These are phyloP conservation scores for Pharnaceum exiguum DNA, from an alignment of 148 eudicot species.

Conservation along the genomic window DNA sequence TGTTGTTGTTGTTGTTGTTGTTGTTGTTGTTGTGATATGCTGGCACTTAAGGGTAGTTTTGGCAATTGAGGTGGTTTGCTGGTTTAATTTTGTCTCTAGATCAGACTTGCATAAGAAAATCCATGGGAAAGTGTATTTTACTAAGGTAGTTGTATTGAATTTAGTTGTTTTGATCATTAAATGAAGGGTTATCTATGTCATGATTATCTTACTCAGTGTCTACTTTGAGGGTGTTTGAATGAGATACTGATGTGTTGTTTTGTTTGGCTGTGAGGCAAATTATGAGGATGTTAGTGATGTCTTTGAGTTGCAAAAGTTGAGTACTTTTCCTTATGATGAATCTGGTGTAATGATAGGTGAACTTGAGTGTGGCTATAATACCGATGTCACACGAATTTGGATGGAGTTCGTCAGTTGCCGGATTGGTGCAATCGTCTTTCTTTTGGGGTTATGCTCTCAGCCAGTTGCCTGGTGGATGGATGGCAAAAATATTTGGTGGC, in stretches of 20 bases:
- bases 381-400: slow-evolving; percentile 99
- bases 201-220: neutral
- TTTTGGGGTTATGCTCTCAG: slow-evolving; percentile 99
- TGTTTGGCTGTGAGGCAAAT: neutral
- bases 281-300: neutral
- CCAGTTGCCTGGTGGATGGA: slow-evolving; percentile 99
- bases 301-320: neutral
- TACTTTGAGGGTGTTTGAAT: neutral
- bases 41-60: too few species aligned
- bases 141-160: neutral
- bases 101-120: neutral
- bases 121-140: neutral
- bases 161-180: slow-evolving; percentile 2
- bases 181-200: neutral
- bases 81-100: neutral
- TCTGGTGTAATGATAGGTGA: slow-evolving; percentile 50
- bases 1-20: too few species aligned
- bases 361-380: slow-evolving; percentile 94
- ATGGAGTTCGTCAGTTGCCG: slow-evolving; percentile 90
- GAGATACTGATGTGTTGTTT: neutral
- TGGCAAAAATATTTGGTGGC: slow-evolving; percentile 89
- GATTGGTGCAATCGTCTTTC: slow-evolving; percentile 97
- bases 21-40: too few species aligned
- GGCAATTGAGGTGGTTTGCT: too few species aligned
- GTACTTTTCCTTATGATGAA: neutral